These are phyloP conservation scores for Juglanconis sp. DNA, from an alignment of 2,329 filamentous ascomycete genomes.

Conservation along the genomic window DNA sequence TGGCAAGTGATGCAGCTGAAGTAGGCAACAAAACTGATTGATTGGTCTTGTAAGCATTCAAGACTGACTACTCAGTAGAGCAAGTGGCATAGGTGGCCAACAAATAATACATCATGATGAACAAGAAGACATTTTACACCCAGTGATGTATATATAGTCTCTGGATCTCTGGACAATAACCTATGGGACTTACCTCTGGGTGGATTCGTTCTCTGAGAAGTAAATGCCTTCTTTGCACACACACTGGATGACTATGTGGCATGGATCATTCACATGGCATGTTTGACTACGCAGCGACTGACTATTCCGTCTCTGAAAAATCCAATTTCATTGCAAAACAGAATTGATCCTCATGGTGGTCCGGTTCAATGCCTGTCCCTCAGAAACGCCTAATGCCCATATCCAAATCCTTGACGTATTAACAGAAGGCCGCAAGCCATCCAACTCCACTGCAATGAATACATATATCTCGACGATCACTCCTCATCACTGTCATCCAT, in stretches of 20 bases:
- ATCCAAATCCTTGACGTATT: background rate
- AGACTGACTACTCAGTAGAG: background rate
- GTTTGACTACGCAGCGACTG: background rate
- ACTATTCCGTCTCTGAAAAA: background rate
- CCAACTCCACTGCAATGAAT: background rate
- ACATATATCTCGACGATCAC: background rate
- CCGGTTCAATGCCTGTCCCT: conserved; percentile 20
- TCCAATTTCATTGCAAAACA: background rate
- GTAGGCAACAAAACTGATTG: background rate
- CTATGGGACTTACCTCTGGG: too few species aligned
- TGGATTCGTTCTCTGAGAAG: too few species aligned
- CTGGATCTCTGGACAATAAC: too few species aligned
- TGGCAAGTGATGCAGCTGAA: background rate
- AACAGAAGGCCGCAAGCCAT: background rate
- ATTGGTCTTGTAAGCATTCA: background rate
- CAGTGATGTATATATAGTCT: too few species aligned
- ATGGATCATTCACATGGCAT: background rate
- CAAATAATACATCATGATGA: too few species aligned
- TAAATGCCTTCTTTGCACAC: too few species aligned
- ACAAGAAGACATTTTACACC: too few species aligned
- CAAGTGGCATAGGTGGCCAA: too few species aligned
- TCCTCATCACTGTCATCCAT: conserved; percentile 19
- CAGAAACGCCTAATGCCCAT: background rate
- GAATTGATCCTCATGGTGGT: background rate
- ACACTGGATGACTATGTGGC: background rate